A percentile compares a stretch with the other conserved stretches of the same genome.
These are phyloP conservation scores for Phaseolus coccineus DNA, from an alignment of 331 rosid genomes.

Conservation along the genomic window DNA sequence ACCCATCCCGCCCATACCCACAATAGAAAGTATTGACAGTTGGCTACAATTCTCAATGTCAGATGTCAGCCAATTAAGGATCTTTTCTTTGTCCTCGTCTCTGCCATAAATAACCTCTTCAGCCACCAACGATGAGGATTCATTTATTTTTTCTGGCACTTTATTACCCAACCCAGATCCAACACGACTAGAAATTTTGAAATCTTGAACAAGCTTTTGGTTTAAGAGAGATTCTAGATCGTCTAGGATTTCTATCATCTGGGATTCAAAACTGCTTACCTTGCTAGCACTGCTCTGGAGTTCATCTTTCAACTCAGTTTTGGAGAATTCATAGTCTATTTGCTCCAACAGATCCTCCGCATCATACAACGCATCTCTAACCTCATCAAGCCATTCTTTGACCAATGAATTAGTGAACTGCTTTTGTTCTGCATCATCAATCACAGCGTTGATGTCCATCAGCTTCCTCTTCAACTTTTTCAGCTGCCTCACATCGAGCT, in stretches of 20 bases:
- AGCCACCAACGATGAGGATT: not conserved
- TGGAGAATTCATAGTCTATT: not conserved
- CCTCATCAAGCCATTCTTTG: not conserved
- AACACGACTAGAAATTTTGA: not conserved
- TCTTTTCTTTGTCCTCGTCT: conserved; percentile 25
- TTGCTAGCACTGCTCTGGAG: not conserved
- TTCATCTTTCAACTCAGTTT: not conserved
- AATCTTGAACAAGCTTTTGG: not conserved
- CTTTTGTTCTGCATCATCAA: too few relatives aligned
- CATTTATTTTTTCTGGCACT: not conserved
- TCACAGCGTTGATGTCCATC: too few relatives aligned
- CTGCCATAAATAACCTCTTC: conserved; percentile 18
- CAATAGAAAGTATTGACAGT: not conserved
- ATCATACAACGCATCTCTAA: not conserved
- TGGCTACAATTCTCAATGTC: too few relatives aligned
- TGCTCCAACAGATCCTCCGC: not conserved
- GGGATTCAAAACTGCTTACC: not conserved
- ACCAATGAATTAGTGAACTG: too few relatives aligned
- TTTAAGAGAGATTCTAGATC: not conserved
- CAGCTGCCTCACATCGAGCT: too few relatives aligned
- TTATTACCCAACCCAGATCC: too few relatives aligned
- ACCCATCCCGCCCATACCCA: conserved; percentile 43
- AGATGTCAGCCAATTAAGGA: conserved; percentile 10
- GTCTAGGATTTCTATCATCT: not conserved
- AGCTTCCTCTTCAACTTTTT: too few relatives aligned